Evolutionary conservation across 2,329 filamentous ascomycete species (phyloP), one percentile per base, ranked within the genome.

Genomic region (Phoma sp.): DNA sequence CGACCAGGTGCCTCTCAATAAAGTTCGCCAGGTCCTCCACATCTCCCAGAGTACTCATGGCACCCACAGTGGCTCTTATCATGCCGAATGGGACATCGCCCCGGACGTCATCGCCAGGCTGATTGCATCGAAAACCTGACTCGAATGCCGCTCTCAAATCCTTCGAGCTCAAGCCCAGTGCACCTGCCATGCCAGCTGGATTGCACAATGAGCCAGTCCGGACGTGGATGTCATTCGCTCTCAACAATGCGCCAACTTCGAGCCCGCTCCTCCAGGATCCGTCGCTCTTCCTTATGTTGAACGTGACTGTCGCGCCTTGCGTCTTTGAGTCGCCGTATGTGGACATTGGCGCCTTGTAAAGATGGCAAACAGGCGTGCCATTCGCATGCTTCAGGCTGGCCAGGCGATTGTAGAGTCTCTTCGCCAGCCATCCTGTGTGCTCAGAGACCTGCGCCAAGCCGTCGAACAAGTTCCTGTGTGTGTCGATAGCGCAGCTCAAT

Each of bases 291-390:
- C 80, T 70, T 10, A 89, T 71, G 58, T 88, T 89, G 73, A 89
- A 87, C 1, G 86, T 83, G 22, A 89, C 75, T 0, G 84, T 87
- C 1, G 85, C 80, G 1, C 86, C 86, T 66, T 88, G 84, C 18
- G 78, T 78, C 13, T 64, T 72, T 0, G 82, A 64, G 62, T 86
- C 79, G 4, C 78, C 81, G 43, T 83, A 86, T 7, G 76, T 67
- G 11, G 74, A 76, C 30, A 73, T 68, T 0, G 73, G 74, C 30
- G 84, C 82, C 56, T 80, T 81, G 69, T 89, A 88, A 23, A 88
- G 75, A 18, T 76, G 77, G 44, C 80, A 80, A 2, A 86, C 69
- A 0, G 78, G 77, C 13, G 65, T 67, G 2, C 83, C 84, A 56
- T 88, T 86, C 5, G 30, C 18, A 67, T 89, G 83, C 38, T 70